phyloP scores from a whole-genome alignment of 2,329 filamentous ascomycete species.

The Cadophora malorum region DNA sequence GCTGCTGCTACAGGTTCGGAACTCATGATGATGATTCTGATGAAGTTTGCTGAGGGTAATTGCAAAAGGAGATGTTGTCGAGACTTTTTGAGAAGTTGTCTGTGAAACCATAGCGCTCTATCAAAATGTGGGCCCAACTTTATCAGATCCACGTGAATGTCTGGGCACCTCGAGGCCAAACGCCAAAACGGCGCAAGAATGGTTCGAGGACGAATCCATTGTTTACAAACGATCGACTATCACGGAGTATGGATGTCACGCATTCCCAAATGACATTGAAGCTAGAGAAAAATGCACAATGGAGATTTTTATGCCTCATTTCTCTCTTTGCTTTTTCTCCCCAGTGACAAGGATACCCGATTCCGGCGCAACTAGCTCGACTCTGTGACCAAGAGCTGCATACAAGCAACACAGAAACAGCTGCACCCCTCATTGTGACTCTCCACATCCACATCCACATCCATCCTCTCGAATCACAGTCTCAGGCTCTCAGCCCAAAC shows the following conservation, averaged over 20 bases:
- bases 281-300: constrained; percentile 6
- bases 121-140: constrained; percentile 23
- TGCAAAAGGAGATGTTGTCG: constrained; percentile 12
- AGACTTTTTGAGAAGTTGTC: constrained; percentile 28
- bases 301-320: not conserved
- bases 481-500: not conserved
- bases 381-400: constrained; percentile 25
- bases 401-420: constrained; percentile 13
- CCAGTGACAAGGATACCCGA: constrained; percentile 16
- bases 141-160: constrained; percentile 15
- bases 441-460: constrained; percentile 2
- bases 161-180: not conserved
- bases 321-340: not conserved
- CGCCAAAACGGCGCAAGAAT: not conserved
- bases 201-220: not conserved
- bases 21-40: constrained; percentile 31
- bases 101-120: constrained; percentile 24
- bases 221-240: constrained; percentile 5
- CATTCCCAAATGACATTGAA: not conserved
- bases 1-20: constrained; percentile 35
- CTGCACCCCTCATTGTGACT: constrained; percentile 18
- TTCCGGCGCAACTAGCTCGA: constrained; percentile 10
- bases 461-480: not conserved
- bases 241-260: not conserved
- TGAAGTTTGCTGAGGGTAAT: not conserved